Conservation (phyloP, 805 yeast genomes). For the Candida manassasensis region DNA sequence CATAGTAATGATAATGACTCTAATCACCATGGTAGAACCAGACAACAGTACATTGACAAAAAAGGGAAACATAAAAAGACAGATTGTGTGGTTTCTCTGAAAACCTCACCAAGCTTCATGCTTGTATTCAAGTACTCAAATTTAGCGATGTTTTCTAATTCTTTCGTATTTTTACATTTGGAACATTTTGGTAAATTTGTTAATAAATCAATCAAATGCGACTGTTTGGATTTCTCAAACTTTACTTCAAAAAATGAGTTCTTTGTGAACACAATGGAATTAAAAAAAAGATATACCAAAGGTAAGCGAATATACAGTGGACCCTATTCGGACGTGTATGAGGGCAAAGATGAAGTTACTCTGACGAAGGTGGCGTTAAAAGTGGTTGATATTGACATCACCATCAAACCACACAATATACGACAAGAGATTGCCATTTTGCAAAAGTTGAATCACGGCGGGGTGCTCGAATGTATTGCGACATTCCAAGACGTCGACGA, state of each 20-base stretch:
- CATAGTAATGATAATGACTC: conserved; percentile 1
- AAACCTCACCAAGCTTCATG: too few relatives aligned
- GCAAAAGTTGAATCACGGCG: conserved; percentile 13
- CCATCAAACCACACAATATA: conserved; percentile 33
- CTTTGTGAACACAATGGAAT: neutral
- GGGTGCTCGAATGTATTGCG: conserved; percentile 17
- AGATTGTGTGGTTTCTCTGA: too few relatives aligned
- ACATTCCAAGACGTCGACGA: conserved; percentile 27
- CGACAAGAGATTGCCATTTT: conserved; percentile 27
- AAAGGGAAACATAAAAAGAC: too few relatives aligned
- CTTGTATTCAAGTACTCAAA: too few relatives aligned
- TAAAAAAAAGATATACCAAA: conserved; percentile 13
- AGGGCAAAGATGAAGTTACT: conserved; percentile 14
- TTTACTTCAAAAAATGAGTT: too few relatives aligned
- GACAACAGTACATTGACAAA: too few relatives aligned
- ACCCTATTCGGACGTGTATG: conserved; percentile 30
- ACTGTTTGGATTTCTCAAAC: too few relatives aligned
- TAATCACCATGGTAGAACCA: too few relatives aligned
- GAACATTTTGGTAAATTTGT: too few relatives aligned
- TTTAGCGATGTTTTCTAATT: too few relatives aligned
- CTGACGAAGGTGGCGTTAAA: conserved; percentile 27
- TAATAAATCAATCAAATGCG: too few relatives aligned
- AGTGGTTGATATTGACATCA: conserved; percentile 34
- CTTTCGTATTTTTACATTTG: too few relatives aligned
- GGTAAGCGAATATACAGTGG: conserved; percentile 26